These are phyloP conservation scores for Alternaria atra DNA, from an alignment of 2,329 filamentous ascomycete species.

Conservation along the genomic window DNA sequence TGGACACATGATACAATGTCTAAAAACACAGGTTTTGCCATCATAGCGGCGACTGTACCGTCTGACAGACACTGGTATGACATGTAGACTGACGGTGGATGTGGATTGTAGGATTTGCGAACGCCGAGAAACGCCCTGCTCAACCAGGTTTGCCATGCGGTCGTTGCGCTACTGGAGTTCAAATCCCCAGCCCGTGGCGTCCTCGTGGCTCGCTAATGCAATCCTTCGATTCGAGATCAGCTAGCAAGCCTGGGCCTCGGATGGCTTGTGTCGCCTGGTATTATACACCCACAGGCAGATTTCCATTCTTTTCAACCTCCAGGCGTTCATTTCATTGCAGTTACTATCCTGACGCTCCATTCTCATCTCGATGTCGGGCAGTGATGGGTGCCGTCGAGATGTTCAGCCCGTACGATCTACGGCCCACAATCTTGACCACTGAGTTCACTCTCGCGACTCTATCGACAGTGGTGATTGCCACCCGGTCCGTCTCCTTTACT, in stretches of 20 bases:
- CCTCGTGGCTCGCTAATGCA: background rate
- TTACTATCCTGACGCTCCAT: background rate
- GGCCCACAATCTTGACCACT: conserved; percentile 31
- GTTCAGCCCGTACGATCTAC: conserved; percentile 29
- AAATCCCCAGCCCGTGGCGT: background rate
- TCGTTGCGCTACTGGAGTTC: background rate
- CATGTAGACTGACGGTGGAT: background rate
- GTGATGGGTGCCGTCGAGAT: conserved; percentile 23
- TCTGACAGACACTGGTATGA: background rate
- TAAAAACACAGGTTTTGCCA: background rate
- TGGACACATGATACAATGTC: background rate
- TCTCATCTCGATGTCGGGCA: background rate
- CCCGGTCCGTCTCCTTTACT: conserved; percentile 12
- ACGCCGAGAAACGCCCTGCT: conserved; percentile 2
- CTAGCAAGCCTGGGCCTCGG: conserved; percentile 2
- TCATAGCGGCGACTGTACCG: background rate
- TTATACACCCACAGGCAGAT: background rate
- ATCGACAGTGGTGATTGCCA: conserved; percentile 33
- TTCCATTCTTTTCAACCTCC: background rate
- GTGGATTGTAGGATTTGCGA: background rate
- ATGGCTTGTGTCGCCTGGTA: background rate
- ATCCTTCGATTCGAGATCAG: conserved; percentile 3
- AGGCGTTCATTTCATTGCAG: background rate
- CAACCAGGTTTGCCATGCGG: background rate
- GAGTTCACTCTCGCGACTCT: conserved; percentile 32